Percentiles rank a stretch among this genome's conserved stretches.
Conservation (phyloP, 768 basidiomycete species). For the Suillus cothurnatus region DNA sequence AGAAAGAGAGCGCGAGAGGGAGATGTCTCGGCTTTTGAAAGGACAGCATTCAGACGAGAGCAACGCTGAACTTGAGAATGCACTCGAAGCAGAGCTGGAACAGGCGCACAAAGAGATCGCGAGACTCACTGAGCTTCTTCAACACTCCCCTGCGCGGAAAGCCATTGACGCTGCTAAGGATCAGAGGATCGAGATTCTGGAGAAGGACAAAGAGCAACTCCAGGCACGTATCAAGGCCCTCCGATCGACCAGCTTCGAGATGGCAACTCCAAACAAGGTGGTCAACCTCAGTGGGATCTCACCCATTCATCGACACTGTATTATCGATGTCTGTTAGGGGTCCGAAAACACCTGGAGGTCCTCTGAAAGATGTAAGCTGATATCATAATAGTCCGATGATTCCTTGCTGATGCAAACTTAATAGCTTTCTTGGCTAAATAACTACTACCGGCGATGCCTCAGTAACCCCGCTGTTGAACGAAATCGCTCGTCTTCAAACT, state of each 20-base stretch:
- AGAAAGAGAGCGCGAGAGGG: slow-evolving; percentile 45
- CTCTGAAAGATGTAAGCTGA: slow-evolving; percentile 69
- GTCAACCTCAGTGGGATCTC: slow-evolving; percentile 63
- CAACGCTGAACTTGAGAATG: slow-evolving; percentile 59
- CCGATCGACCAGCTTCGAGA: slow-evolving; percentile 52
- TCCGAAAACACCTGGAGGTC: slow-evolving; percentile 79
- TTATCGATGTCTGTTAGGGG: slow-evolving; percentile 66
- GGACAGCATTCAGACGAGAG: slow-evolving; percentile 31
- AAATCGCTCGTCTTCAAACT: slow-evolving; percentile 71
- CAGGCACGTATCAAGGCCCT: slow-evolving; percentile 67
- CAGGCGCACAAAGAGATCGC: slow-evolving; percentile 77
- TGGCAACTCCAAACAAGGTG: slow-evolving; percentile 59
- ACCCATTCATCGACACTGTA: slow-evolving; percentile 75
- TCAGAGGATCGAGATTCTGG: slow-evolving; percentile 71
- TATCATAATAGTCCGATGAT: not conserved
- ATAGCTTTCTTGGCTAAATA: slow-evolving; percentile 77
- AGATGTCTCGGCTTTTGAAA: slow-evolving; percentile 22
- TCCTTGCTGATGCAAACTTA: slow-evolving; percentile 14
- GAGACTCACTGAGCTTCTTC: slow-evolving; percentile 62
- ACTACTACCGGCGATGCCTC: slow-evolving; percentile 57
- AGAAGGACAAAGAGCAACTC: slow-evolving; percentile 76
- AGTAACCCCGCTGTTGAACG: slow-evolving; percentile 63
- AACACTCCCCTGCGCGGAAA: slow-evolving; percentile 73
- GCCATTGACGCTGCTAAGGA: slow-evolving; percentile 81
- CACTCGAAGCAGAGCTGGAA: slow-evolving; percentile 75